Base-by-base conservation (phyloP, 108 stramenopile genomes). In the Skeletonema tropicum region DNA sequence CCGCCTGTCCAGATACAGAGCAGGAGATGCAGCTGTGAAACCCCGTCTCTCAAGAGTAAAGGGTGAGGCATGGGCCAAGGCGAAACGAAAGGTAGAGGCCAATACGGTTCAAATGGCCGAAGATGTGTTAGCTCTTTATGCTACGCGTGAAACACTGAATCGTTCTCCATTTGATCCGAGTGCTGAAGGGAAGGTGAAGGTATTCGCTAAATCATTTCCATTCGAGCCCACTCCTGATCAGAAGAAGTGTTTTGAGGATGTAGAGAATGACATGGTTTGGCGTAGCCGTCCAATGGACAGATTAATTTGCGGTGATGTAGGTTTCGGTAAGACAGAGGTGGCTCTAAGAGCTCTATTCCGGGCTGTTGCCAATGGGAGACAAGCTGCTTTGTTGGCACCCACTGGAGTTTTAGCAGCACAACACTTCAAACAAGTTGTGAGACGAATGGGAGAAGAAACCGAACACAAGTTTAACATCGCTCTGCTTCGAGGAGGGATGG, bases 301-400 rank as follows among this genome's bases (percentile, higher is more conserved):
- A 13, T 74, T 98, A 49, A 87, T 97, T 32, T 96, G 94, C 73
- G 98, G 98, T 32, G 98, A 98, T 85, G 98, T 98, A 10, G 98
- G 98, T n/a, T 98, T 97, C 69, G 98, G 98, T 23, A 98, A 98
- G 79, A 98, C 98, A 6, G 97, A 98, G 72, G 94, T 98, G 1
- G 98, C 98, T 12, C 66, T 98, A 46, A 85, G 97, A 42, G 97
- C 98, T 29, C 59, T 97, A 26, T 93, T 81, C 67, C 92, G 97
- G 19, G 73, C 85, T 26, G 91, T 97, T 10, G 83, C 69, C 19
- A 93, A 95, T 78, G 90, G 93, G 3, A 76, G 89, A 41, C 98
- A 98, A 75, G 93, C 93, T n/a, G 97, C 94, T 3, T 77, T 98
- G 57, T 71, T 98, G 33, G 95, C 96, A 1, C 98, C 98, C 3